Base-by-base conservation (phyloP, 805 yeast genomes). In the Millerozyma acaciae region DNA sequence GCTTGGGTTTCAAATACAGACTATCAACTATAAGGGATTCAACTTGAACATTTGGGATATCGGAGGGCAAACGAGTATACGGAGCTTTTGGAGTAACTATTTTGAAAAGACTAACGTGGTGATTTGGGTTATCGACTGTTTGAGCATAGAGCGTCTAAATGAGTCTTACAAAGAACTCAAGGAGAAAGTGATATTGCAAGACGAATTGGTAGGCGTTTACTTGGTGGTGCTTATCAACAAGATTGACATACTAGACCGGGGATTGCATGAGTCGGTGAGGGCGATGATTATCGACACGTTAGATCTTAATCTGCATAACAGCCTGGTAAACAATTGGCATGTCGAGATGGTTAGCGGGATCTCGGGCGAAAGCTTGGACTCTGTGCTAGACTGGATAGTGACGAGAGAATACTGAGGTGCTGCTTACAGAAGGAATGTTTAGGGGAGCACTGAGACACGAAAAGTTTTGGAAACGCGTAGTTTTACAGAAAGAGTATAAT, bases 111-210 rank as follows among this genome's bases (percentile, higher is more conserved):
- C 73, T 25, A 89, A 89, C 46, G 75, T 77, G 5, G 63, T 89
- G 12, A 57, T 89, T 8, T 89, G 96, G 96, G 95, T 89, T 14
- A 71, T 90, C 5, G 97, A 90, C 57, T 70, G 77, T 2, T 55
- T 66, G 26, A 74, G 81, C 14, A 51, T 75, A 17, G 77, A 75
- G 30, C 60, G 96, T 32, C 59, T 86, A 16, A 50, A 59, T 6
- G 94, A 84, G 58, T 81, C 83, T 43, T 70, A 74, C 33, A 38
- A 40, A 1, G 96, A 88, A 57, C 67, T 89, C n/a, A 51, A 60
- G 29, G 70, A 67, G 21, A 74, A 70, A 29, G 74, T 84, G 4
- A 55, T 86, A 9, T 54, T 57, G 20, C 89, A 82, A 47, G 90
- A 84, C 41, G 67, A 81, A 28, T 61, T 88, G n/a, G 57, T 68